Evolutionary conservation across 306 rosid species (phyloP), one percentile per base, ranked within the genome.

Genomic region (Fragaria ananassa): DNA sequence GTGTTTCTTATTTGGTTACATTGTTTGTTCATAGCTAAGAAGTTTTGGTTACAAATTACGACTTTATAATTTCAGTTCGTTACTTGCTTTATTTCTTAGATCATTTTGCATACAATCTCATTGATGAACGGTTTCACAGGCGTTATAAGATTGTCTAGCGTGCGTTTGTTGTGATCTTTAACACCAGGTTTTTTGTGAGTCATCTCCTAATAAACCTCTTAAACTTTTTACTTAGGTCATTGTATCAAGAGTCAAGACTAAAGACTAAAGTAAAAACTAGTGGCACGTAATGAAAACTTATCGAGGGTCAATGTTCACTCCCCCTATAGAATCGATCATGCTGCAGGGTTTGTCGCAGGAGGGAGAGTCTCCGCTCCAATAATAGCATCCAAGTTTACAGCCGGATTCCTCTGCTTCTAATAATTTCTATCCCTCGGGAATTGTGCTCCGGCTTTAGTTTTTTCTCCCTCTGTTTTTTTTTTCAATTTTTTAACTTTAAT

Each of bases 381-480:
- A 82, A 84, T 88, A 80, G 82, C 74, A 87, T 81, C 88, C 90
- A 80, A 83, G 87, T 77, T 83, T 82, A 85, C 93, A 87, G 84
- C 88, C 88, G 83, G 96, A 88, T 86, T 88, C 96, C 88, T 85
- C 96, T 86, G 89, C 89, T 37, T 61, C 91, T 70, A 81, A 85
- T 91, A 83, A 82, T 83, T 76, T 83, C 78, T 82, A 78, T 77
- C 75, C 85, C 70, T 87, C 0, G 93, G 81, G 83, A 84, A 19
- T 14, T 77, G 95, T 91, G 92, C 88, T 49, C 19, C n/a, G 56
- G 51, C 46, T 66, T 47, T 74, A 6, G 18, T 72, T 70, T 64
- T 60, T 25, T n/a, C 67, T 68, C 25, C 70, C 79, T 81, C 78
- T 81, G 78, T 65, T 80, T 79, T 41, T 75, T 81, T 75, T 81